Percentiles rank a stretch among this genome's conserved stretches.
phyloP scores from a whole-genome alignment of 2,329 filamentous ascomycete species.

The Aspergillus versicolor region DNA sequence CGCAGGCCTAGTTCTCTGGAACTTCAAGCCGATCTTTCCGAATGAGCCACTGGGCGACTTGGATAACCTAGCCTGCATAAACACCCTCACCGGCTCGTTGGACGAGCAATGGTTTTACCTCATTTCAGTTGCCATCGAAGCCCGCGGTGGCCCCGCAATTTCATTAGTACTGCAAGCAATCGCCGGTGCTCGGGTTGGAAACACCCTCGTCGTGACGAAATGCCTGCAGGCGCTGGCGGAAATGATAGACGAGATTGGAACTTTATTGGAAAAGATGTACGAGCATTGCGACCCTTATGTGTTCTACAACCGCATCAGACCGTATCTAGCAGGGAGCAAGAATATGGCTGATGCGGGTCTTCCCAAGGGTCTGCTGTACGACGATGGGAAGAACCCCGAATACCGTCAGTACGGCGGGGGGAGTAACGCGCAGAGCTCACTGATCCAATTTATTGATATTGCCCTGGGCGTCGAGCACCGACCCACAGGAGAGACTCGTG shows the following conservation, averaged over 20 bases:
- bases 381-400: conserved; percentile 66
- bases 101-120: conserved; percentile 99
- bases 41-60: conserved; percentile 79
- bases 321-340: conserved; percentile 92
- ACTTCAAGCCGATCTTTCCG: conserved; percentile 88
- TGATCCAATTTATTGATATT: conserved; percentile 97
- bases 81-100: conserved; percentile 88
- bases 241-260: conserved; percentile 78
- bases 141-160: conserved; percentile 81
- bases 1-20: conserved; percentile 89
- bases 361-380: conserved; percentile 82
- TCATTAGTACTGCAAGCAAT: conserved; percentile 88
- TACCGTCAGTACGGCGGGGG: conserved; percentile 89
- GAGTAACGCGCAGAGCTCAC: conserved; percentile 93
- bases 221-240: conserved; percentile 83
- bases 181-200: conserved; percentile 68
- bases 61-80: conserved; percentile 82
- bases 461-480: conserved; percentile 85
- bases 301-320: conserved; percentile 95
- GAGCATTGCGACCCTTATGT: conserved; percentile 92
- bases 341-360: conserved; percentile 96
- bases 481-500: conserved; percentile 70
- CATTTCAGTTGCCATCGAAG: conserved; percentile 92
- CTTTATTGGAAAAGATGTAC: conserved; percentile 82
- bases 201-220: conserved; percentile 69